Conservation (phyloP, 768 basidiomycete genomes). For the Dioszegia hungarica region DNA sequence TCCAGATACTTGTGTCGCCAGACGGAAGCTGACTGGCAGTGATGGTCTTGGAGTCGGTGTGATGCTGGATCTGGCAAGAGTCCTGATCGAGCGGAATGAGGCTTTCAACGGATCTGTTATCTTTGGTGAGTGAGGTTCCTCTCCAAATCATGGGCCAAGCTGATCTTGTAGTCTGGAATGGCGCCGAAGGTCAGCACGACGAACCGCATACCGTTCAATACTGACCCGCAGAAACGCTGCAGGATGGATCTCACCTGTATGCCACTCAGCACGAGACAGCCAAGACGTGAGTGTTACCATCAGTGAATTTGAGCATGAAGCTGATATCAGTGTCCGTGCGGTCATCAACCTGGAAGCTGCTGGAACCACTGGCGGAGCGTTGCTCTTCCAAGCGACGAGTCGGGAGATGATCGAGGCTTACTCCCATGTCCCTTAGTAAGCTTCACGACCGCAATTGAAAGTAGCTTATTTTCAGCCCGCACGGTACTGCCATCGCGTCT, state of each 20-base stretch:
- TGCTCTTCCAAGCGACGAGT: conserved; percentile 93
- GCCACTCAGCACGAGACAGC: conserved; percentile 76
- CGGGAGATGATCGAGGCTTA: conserved; percentile 92
- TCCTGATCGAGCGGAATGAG: conserved; percentile 64
- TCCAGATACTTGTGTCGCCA: neutral
- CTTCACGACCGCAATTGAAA: neutral
- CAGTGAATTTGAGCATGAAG: neutral
- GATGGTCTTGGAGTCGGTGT: conserved; percentile 83
- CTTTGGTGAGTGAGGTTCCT: conserved; percentile 60
- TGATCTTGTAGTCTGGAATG: conserved; percentile 69
- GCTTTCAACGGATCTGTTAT: conserved; percentile 71
- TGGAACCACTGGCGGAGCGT: conserved; percentile 76
- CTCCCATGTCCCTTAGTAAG: conserved; percentile 70
- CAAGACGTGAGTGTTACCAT: conserved; percentile 58
- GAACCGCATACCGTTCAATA: neutral
- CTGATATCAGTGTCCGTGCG: conserved; percentile 63
- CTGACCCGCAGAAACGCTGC: conserved; percentile 64
- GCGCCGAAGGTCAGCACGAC: conserved; percentile 60
- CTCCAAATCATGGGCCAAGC: neutral
- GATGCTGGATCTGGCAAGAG: conserved; percentile 83
- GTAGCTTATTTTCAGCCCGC: conserved; percentile 55
- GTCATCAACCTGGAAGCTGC: conserved; percentile 91
- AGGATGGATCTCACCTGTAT: conserved; percentile 90
- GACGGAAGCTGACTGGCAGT: conserved; percentile 51
- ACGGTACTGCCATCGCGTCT: conserved; percentile 81